Percentiles rank a stretch among this genome's conserved stretches.
Conservation (phyloP, 345 rosid species). For the Salix purpurea region DNA sequence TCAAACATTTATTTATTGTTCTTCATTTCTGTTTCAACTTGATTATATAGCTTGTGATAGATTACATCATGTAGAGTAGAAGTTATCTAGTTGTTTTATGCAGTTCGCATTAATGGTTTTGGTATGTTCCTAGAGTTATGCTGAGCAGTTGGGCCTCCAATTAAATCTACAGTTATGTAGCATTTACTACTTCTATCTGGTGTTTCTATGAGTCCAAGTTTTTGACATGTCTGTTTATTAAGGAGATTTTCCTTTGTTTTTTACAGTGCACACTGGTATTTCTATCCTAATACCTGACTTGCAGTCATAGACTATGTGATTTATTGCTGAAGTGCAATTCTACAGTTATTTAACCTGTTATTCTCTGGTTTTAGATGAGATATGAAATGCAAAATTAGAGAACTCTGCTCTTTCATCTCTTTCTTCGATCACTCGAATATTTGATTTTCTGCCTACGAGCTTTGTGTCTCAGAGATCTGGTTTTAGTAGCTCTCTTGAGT, state of each 20-base stretch:
- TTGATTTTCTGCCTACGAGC: not conserved
- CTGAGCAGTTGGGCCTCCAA: not conserved
- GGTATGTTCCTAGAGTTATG: not conserved
- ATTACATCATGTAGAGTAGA: not conserved
- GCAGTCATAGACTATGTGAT: not conserved
- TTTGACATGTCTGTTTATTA: not conserved
- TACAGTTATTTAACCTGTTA: not conserved
- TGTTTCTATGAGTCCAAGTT: not conserved
- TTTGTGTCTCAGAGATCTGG: not conserved
- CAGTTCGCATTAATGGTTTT: not conserved
- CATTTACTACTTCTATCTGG: not conserved
- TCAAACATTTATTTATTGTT: not conserved
- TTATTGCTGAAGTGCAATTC: not conserved
- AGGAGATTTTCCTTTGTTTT: not conserved
- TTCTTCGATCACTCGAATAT: not conserved
- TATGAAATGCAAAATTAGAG: not conserved
- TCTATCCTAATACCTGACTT: not conserved
- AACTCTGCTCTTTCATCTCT: not conserved
- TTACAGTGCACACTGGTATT: not conserved
- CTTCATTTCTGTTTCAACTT: not conserved
- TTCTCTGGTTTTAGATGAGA: not conserved
- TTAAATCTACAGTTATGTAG: not conserved
- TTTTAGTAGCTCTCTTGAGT: not conserved
- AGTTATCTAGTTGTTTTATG: not conserved
- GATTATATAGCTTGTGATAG: not conserved